Base-by-base conservation (phyloP, 148 eudicot genomes). In the Chenopodium berlandieri region DNA sequence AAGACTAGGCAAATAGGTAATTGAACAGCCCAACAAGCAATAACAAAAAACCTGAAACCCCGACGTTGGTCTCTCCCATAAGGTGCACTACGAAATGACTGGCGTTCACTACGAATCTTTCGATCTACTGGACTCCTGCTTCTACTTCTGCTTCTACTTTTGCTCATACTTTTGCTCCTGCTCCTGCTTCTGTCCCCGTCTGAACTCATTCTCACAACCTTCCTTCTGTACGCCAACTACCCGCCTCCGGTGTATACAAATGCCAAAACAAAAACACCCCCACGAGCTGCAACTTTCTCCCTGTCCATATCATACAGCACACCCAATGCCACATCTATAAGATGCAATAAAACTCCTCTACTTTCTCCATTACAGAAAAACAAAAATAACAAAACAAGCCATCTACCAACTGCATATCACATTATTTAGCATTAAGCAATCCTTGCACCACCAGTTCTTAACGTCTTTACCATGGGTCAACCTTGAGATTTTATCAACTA, bases 21-120 rank as follows among this genome's bases (percentile, higher is more conserved):
- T 52, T n/a, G 56, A 16, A 76, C 52, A 81, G 54, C 5, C 30
- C 72, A 74, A 71, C 50, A 75, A 80, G 82, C 75, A 56, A 73
- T 80, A 84, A 88, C 83, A 86, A 73, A 84, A 83, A 87, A 93
- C 97, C 95, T 93, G 97, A 82, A 90, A 85, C 97, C 94, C 88
- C 90, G 90, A 74, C 86, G 91, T 71, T 82, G 66, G 34, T 91
- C 97, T 87, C 92, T 89, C 78, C 89, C 88, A 88, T 90, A 93
- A 40, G 97, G 95, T 79, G 94, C 95, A 87, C 88, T 90, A 82
- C 91, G 92, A 75, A 87, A 79, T 78, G 92, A 87, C 83, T 78
- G 79, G 40, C 95, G 93, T 58, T 81, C 84, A 69, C 90, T 86
- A 82, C 89, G 93, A 62, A 92, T 89, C 88, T 89, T 92, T 63